phyloP scores from a whole-genome alignment of 1,284 basidiomycete genomes.

The Cryptococcus neoformans region DNA sequence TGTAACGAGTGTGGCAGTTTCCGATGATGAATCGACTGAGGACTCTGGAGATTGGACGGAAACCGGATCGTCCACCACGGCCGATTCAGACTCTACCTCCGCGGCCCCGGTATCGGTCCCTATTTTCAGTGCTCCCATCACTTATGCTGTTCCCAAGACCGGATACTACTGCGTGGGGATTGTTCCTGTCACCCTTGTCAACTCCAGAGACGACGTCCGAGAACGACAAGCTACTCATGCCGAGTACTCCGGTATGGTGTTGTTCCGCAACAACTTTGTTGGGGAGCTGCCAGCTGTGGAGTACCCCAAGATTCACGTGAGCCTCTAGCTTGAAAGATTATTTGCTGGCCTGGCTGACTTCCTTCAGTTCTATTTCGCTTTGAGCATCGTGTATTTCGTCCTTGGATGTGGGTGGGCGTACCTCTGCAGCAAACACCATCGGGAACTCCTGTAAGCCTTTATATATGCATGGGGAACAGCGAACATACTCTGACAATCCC shows the following conservation, averaged over 20 bases:
- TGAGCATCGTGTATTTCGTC: constrained; percentile 72
- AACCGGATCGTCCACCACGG: constrained; percentile 3
- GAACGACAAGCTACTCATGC: constrained; percentile 59
- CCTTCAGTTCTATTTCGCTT: constrained; percentile 78
- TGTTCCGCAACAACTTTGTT: constrained; percentile 84
- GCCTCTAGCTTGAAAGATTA: constrained; percentile 34
- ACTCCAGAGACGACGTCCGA: constrained; percentile 15
- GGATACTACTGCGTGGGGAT: constrained; percentile 95
- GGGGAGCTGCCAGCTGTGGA: constrained; percentile 89
- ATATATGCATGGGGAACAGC: not conserved
- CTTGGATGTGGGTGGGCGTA: constrained; percentile 76
- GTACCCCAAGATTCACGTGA: constrained; percentile 94
- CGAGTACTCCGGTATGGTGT: constrained; percentile 73
- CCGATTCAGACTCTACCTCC: not conserved
- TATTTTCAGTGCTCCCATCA: constrained; percentile 46
- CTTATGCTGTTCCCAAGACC: constrained; percentile 79
- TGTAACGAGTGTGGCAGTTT: no score
- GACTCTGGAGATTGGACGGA: not conserved
- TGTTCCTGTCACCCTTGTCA: constrained; percentile 71
- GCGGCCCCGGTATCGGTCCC: constrained; percentile 12
- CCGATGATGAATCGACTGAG: no score
- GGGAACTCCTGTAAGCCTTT: constrained; percentile 64
- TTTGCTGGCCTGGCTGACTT: not conserved
- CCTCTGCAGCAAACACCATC: constrained; percentile 75
- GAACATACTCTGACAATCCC: not conserved